Base-by-base conservation (phyloP, 768 basidiomycete species). In the Pulveroboletus sp. region DNA sequence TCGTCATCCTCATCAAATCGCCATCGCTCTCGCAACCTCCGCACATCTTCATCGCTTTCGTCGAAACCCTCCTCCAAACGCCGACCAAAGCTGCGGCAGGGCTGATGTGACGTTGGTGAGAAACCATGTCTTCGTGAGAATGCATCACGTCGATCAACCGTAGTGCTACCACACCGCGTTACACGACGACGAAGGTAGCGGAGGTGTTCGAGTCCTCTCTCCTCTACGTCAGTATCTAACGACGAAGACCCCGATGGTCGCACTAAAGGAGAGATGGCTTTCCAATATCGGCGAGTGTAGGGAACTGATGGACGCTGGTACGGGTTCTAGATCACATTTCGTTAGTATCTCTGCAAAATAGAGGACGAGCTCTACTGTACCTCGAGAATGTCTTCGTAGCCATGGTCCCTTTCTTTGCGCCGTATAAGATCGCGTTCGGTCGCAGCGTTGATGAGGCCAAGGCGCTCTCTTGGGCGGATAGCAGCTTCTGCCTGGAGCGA, bases 321-420 rank as follows among this genome's bases (percentile, higher is more conserved):
- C 1, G 86, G 75, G 53, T 80, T 80, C 86, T 90, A 54, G 4
- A 43, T 52, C 40, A 39, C 27, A 17, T 46, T 41, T 52, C 5
- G 26, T 65, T 28, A 61, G 42, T 26, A 33, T 15, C 11, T 12
- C 35, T 0, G 9, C 12, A 47, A 18, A 21, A 39, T 2, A 17
- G 15, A 28, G 2, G 6, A 11, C 15, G 9, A 24, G 48, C 44
- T 18, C 4, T 15, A 2, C 68, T 78, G 63, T 62, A 91, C 88
- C 68, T 96, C 93, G 55, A 90, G 76, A 46, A 76, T 73, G 62
- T 97, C 93, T 57, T 95, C 93, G 85, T 91, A 95, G 43, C 82
- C 78, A 43, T 83, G 78, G 59, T 93, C 88, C 42, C 75, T 67
- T 43, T 93, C 87, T 63, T 84, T 86, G 65, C 85, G 83, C 43